Evolutionary conservation across 257 asterid species (phyloP), one percentile per base, ranked within the genome.

Genomic region (Handroanthus guayacan): DNA sequence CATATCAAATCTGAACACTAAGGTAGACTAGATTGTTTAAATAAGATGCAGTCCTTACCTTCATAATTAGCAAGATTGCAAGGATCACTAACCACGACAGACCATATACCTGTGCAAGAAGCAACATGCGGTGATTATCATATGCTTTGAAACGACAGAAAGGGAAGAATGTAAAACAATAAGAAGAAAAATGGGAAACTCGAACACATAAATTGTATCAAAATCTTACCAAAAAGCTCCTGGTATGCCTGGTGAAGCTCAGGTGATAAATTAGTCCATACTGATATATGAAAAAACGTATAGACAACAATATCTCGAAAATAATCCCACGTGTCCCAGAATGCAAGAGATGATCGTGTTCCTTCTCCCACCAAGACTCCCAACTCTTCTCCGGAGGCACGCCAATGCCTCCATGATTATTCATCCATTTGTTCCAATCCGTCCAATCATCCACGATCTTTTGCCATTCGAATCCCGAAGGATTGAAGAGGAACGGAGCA

Each of bases 291-390:
- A 94, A 94, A 76, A 94, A 94, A 5, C 98, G 94, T 36, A 92
- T 5, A 5, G 98, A 92, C 80, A 94, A 75, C 82, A 94, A 87
- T 73, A 94, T 90, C 84, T 94, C 98, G 5, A 88, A 82, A 31
- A 88, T 75, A 47, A 89, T 85, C 17, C 98, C 98, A 47, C 88
- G 95, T 18, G 60, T 76, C 73, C 98, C 97, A 11, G 98, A 84
- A 81, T 89, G 75, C 61, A 51, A 75, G 78, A 94, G 89, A 89
- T 94, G 98, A 82, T 83, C 91, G 31, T 86, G 96, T 69, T 94
- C 97, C 43, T 84, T 89, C 85, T 90, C 98, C 98, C 98, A 94
- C 98, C 97, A 94, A 75, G 98, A 94, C 82, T 94, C 97, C 98
- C 98, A 94, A 76, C 98, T 94, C 83, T 88, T 94, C 25, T 88